These are phyloP conservation scores for Aspergillus candidus DNA, from an alignment of 2,329 filamentous ascomycete species.

Conservation along the genomic window DNA sequence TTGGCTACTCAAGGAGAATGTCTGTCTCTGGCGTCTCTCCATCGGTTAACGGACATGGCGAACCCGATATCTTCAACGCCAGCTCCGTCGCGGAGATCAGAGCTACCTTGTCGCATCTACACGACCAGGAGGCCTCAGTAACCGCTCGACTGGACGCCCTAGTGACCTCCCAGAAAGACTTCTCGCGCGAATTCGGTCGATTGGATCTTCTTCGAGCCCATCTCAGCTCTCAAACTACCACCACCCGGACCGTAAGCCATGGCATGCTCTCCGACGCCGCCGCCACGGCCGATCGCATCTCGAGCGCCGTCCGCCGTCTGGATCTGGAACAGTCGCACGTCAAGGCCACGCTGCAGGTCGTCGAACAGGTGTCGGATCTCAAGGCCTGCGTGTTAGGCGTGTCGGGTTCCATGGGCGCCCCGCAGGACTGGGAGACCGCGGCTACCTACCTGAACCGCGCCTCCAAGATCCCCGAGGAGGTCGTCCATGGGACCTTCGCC, in stretches of 20 bases:
- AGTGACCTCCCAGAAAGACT: slow-evolving; percentile 74
- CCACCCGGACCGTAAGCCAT: slow-evolving; percentile 76
- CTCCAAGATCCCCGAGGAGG: slow-evolving; percentile 69
- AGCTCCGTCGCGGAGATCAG: slow-evolving; percentile 73
- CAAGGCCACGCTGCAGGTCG: slow-evolving; percentile 81
- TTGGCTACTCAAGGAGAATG: no score
- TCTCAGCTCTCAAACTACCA: slow-evolving; percentile 78
- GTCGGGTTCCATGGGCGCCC: slow-evolving; percentile 91
- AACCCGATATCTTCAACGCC: slow-evolving; percentile 57
- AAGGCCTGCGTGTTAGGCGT: slow-evolving; percentile 95
- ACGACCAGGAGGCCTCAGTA: slow-evolving; percentile 67
- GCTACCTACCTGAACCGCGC: slow-evolving; percentile 83
- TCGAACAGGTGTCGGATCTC: slow-evolving; percentile 93
- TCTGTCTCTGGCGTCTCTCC: no score
- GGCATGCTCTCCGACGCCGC: slow-evolving; percentile 85
- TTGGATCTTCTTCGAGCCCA: slow-evolving; percentile 85
- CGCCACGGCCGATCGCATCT: slow-evolving; percentile 77
- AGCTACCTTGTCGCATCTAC: slow-evolving; percentile 66
- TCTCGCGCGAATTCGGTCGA: slow-evolving; percentile 78
- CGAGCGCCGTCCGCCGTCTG: slow-evolving; percentile 75
- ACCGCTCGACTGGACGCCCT: slow-evolving; percentile 69
- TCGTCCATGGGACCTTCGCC: slow-evolving; percentile 79
- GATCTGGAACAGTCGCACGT: slow-evolving; percentile 90
- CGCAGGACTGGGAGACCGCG: slow-evolving; percentile 97
- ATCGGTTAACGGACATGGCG: slow-evolving; percentile 24